Evolutionary conservation across 169 alveolate species (phyloP), one percentile per base, ranked within the genome.

Genomic region (Amoebophrya sp.): DNA sequence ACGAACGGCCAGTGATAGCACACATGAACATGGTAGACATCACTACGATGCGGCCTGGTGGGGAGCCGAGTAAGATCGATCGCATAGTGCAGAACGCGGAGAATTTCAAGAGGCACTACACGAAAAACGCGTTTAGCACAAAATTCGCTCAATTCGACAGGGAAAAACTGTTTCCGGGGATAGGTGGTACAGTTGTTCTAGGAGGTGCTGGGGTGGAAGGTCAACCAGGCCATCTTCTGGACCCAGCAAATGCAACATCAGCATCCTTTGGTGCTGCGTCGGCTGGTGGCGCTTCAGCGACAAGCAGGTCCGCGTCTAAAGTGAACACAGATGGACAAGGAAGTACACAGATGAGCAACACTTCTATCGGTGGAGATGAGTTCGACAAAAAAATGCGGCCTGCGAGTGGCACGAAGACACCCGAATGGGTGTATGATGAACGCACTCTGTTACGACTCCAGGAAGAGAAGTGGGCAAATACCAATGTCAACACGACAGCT

Each of bases 1-100:
- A 65, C 33, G 83, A 65, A 36, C 83, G 83, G 83, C 83, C 83
- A 36, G 83, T 65, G 12, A n/a, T n/a, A n/a, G n/a, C n/a, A n/a
- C n/a, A n/a, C n/a, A 1, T 65, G 12, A 36, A 26, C 36, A 65
- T 12, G 83, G 83, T 18, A 18, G 29, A 18, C 2, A 36, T 18
- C 33, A 36, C 2, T 6, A 36, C 2, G 39, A 36, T 26, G 83
- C 38, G 18, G 39, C 83, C 38, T 10, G n/a, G 39, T 0, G 18
- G 39, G 83, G 83, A 65, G 26, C 1, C 36, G 36, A 12, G 36
- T 18, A 65, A 1, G 2, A 65, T 65, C n/a, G 83, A 65, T 36
- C 83, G 83, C 33, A 6, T 65, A 29, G 33, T 36, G 83, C 83
- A 65, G 26, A 65, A 65, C 38, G 26, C 83, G 39, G 83, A 6